A percentile compares a stretch with the other conserved stretches of the same genome.
These are phyloP conservation scores for Catunica adiposa DNA, from an alignment of 2,329 filamentous ascomycete species.

Conservation along the genomic window DNA sequence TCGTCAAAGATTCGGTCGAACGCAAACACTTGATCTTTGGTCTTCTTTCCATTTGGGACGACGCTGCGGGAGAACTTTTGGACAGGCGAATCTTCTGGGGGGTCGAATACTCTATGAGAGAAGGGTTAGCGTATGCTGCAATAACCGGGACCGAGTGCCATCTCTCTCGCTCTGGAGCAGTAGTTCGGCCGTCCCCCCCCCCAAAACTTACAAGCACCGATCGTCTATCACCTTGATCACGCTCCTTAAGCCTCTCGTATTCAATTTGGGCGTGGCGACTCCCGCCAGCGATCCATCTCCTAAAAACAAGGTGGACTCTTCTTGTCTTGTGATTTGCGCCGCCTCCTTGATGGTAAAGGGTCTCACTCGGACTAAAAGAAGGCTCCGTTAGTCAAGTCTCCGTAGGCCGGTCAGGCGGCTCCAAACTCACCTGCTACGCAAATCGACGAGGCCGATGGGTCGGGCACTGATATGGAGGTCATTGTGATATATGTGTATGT, in stretches of 20 bases:
- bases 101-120: slow-evolving; percentile 84
- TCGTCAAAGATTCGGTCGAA: slow-evolving; percentile 97
- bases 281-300: slow-evolving; percentile 91
- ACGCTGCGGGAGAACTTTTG: slow-evolving; percentile 74
- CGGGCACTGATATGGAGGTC: slow-evolving; percentile 16
- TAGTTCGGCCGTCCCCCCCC: not conserved
- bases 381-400: not conserved
- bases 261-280: slow-evolving; percentile 66
- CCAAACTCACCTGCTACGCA: slow-evolving; percentile 37
- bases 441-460: slow-evolving; percentile 40
- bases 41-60: slow-evolving; percentile 69
- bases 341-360: slow-evolving; percentile 80
- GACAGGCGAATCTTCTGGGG: slow-evolving; percentile 84
- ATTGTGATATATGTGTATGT: not conserved
- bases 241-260: slow-evolving; percentile 69
- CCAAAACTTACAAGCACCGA: slow-evolving; percentile 82
- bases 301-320: slow-evolving; percentile 84
- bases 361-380: slow-evolving; percentile 44
- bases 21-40: slow-evolving; percentile 93
- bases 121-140: not conserved
- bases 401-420: too few species aligned
- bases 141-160: not conserved
- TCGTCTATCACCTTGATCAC: slow-evolving; percentile 96
- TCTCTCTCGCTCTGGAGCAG: not conserved
- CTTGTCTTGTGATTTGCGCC: slow-evolving; percentile 64